Evolutionary conservation across 2,329 filamentous ascomycete species (phyloP), one percentile per base, ranked within the genome.

Genomic region (Alternaria triticina): DNA sequence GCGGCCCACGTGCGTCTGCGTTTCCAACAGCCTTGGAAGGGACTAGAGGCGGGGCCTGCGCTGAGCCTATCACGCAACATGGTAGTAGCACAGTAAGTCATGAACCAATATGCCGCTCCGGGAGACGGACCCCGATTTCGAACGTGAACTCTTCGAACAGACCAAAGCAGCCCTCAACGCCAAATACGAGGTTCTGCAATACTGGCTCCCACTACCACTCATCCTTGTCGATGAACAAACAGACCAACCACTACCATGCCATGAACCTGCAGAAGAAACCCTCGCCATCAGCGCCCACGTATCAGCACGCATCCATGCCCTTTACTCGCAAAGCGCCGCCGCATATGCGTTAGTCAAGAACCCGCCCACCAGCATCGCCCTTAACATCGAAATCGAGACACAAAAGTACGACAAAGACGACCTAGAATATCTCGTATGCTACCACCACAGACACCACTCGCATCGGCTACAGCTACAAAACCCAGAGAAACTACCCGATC

Each of bases 261-360:
- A 60, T 57, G 62, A 67, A 56, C 59, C 65, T 50, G 52, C 54
- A n/a, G 56, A 63, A 49, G 62, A 65, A 20, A 65, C 62, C 13
- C 54, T 43, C 8, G 62, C 59, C 45, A 33, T 65, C 44, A 65
- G 57, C 30, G 54, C 65, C 23, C 59, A 67, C 36, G 4, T 59
- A 4, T 63, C 62, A 2, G 23, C 17, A 54, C 65, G 66, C 63
- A 66, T 66, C 8, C 54, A 20, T 62, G 54, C 56, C 27, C 51
- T 59, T 20, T 66, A 68, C 25, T n/a, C 61, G 57, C 62, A 59
- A 20, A 33, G 51, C 8, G 59, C 49, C 17, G 51, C 56, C 15
- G 56, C 58, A n/a, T 67, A 59, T 46, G 27, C 36, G 6, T 17
- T 6, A 22, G 27, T 30, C n/a, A 15, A 62, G 28, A 33, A 65